A percentile compares a stretch with the other conserved stretches of the same genome.
These are phyloP conservation scores for Lizonia empirigonia DNA, from an alignment of 2,329 filamentous ascomycete species.

Conservation along the genomic window DNA sequence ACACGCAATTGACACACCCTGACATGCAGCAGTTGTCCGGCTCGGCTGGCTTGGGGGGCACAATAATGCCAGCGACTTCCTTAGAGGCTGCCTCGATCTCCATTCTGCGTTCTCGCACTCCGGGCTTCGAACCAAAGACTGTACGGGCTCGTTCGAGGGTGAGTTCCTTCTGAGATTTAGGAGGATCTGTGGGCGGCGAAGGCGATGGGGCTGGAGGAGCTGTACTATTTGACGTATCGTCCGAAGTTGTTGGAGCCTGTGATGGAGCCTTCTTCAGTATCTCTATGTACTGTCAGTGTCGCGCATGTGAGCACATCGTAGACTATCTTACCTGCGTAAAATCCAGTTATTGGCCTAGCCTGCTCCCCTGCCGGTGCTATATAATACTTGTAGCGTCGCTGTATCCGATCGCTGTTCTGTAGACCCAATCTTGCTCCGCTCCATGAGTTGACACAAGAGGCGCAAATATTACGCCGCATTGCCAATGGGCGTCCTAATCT, in stretches of 20 bases:
- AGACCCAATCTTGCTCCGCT: slow-evolving; percentile 29
- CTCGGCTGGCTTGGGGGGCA: slow-evolving; percentile 84
- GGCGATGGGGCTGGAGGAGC: slow-evolving; percentile 30
- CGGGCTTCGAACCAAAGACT: slow-evolving; percentile 80
- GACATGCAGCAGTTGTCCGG: slow-evolving; percentile 99
- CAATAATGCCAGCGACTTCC: slow-evolving; percentile 75
- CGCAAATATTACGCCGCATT: slow-evolving; percentile 32
- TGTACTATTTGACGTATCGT: slow-evolving; percentile 42
- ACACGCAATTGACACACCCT: slow-evolving; percentile 96
- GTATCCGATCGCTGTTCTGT: slow-evolving; percentile 45
- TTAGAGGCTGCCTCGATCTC: slow-evolving; percentile 64
- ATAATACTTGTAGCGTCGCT: slow-evolving; percentile 42
- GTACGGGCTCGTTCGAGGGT: slow-evolving; percentile 66
- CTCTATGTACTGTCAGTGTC: slow-evolving; percentile 40
- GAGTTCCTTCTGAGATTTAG: slow-evolving; percentile 59
- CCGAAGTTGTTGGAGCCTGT: slow-evolving; percentile 34
- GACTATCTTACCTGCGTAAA: slow-evolving; percentile 41
- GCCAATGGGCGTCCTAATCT: slow-evolving; percentile 18
- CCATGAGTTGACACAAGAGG: slow-evolving; percentile 32
- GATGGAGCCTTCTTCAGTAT: slow-evolving; percentile 41
- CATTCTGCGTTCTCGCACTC: slow-evolving; percentile 73
- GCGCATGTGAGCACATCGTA: not conserved
- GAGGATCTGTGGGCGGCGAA: slow-evolving; percentile 44
- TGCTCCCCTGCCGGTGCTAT: slow-evolving; percentile 48
- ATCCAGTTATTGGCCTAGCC: slow-evolving; percentile 46